Base-by-base conservation (phyloP, 306 rosid species). In the Pyrus communis region DNA sequence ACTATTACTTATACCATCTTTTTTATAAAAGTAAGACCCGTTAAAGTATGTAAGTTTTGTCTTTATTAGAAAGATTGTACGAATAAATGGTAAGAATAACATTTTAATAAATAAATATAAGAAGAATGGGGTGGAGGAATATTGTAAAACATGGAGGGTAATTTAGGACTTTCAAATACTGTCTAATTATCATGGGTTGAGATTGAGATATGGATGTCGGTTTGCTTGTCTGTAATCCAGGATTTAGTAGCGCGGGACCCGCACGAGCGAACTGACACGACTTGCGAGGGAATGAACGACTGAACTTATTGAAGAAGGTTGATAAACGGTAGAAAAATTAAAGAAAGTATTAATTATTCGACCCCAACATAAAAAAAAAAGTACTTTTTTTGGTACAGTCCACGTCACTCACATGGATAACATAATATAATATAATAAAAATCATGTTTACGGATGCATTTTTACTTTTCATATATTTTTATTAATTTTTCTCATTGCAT, bases 121-220 rank as follows among this genome's bases (percentile, higher is more conserved):
- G 42, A 38, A 38, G 42, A 38, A 38, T 0, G 42, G 42, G 10
- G 42, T 38, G 42, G 42, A 38, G 42, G 9, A 7, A 68, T 61
- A 18, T 18, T 9, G 8, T 0, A 30, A 57, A 35, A 35, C 1
- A 12, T 3, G 14, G 2, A 57, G 42, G 82, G 83, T 2, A 19
- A 75, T n/a, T 62, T 40, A 52, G 65, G 78, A 65, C n/a, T 25
- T 70, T 63, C 43, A 2, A 0, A 11, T 4, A 25, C 0, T 58
- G 11, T 4, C 40, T 23, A 49, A 55, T 64, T 54, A 63, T 83
- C 69, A 62, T 66, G 18, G 75, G 69, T 27, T 49, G 25, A 21
- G 66, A 19, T 75, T 55, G 25, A 21, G 66, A 19, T 75, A 70
- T 1, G 31, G 13, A 68, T 62, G 86, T 78, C 86, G 86, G 83